Evolutionary conservation across 306 rosid species (phyloP), one percentile per base, ranked within the genome.

Genomic region (Carpinus fangiana): DNA sequence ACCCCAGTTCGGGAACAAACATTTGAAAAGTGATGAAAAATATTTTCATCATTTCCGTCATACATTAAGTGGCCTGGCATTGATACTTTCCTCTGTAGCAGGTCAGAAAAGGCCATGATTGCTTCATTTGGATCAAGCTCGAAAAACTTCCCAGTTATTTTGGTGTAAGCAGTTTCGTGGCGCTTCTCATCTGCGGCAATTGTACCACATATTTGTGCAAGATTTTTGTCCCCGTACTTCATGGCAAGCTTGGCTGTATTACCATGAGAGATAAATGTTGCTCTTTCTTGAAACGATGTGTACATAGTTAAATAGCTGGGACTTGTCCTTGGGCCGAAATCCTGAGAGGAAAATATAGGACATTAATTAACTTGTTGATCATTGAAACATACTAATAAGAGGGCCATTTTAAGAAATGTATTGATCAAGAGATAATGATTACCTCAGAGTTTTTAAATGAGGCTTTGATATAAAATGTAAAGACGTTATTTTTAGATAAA

Each of bases 31-130:
- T 89, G 87, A 0, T 93, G 87, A 9, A 93, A 93, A 50, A 93
- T 88, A 76, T 80, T 79, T 76, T 91, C 88, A 0, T 91, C 95
- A 0, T 69, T 86, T 41, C 98, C 98, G 55, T 93, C 98, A 45
- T 85, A 93, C 98, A 91, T 93, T 68, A 91, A 82, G 82, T 93
- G 98, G 5, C 94, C 97, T 36, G 98, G 94, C 94, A 91, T 93
- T 12, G 93, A 69, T 36, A 93, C 85, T 75, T 91, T 91, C 92
- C 87, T 93, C 89, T 88, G 88, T 97, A 91, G 90, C 97, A 93
- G 88, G 86, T 91, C 88, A 55, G 96, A 92, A 62, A 93, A 93
- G 1, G 88, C 87, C 50, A 79, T 7, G 0, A 93, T 88, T 1
- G 94, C 88, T 18, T 89, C 96, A 77, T 91, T 91, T 4, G 97